A percentile compares a stretch with the other conserved stretches of the same genome.
Conservation (phyloP, 768 basidiomycete species). For the Naganishia friedmannii region DNA sequence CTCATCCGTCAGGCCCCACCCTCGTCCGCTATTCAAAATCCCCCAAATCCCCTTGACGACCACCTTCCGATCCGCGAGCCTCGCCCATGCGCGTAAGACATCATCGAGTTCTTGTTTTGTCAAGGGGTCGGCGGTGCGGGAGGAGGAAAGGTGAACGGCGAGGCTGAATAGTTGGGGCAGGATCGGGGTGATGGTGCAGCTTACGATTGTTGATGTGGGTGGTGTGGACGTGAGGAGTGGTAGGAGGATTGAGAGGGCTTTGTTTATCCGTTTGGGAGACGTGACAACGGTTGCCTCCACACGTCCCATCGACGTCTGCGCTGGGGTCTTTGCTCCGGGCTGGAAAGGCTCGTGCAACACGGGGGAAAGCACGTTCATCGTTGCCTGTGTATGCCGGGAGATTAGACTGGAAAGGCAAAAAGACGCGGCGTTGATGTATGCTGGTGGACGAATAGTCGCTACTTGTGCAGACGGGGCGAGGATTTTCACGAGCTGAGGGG, state of each 20-base stretch:
- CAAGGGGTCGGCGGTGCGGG: slow-evolving; percentile 61
- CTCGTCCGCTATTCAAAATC: slow-evolving; percentile 54
- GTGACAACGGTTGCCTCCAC: slow-evolving; percentile 53
- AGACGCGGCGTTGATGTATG: slow-evolving; percentile 28
- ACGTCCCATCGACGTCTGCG: not conserved
- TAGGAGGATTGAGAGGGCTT: slow-evolving; percentile 52
- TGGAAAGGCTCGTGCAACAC: slow-evolving; percentile 39
- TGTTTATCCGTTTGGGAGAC: slow-evolving; percentile 52
- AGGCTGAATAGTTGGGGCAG: slow-evolving; percentile 67
- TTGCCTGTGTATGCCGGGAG: not conserved
- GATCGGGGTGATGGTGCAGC: slow-evolving; percentile 66
- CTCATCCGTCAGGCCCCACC: slow-evolving; percentile 54
- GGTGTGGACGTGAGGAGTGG: slow-evolving; percentile 70
- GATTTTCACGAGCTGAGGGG: slow-evolving; percentile 24
- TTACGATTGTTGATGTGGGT: slow-evolving; percentile 68
- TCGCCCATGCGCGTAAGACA: slow-evolving; percentile 71
- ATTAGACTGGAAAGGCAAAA: slow-evolving; percentile 4
- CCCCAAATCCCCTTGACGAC: slow-evolving; percentile 62
- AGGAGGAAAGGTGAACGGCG: slow-evolving; percentile 57
- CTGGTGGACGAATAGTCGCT: slow-evolving; percentile 35
- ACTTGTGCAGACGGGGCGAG: slow-evolving; percentile 23
- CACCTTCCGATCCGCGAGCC: slow-evolving; percentile 60
- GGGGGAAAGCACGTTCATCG: slow-evolving; percentile 22
- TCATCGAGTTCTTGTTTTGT: slow-evolving; percentile 63
- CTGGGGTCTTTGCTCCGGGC: slow-evolving; percentile 42